Evolutionary conservation across 2,329 filamentous ascomycete species (phyloP).

Genomic region (Epicoccum sorghinum): DNA sequence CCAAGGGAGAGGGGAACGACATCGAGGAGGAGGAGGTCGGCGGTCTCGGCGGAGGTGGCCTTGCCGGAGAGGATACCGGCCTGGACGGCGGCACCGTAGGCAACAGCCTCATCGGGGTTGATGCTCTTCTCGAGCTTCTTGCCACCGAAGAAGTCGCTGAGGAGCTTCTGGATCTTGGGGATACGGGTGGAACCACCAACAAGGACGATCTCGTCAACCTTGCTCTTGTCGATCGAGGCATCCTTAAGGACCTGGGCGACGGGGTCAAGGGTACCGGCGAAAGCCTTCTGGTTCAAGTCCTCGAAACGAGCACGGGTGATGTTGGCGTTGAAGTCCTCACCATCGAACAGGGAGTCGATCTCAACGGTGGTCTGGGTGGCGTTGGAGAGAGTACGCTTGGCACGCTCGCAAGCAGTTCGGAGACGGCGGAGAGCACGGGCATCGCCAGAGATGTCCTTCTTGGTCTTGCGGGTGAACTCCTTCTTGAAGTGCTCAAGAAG

Average conservation of each 20-base stretch:
- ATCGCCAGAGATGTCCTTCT: conserved; percentile 69
- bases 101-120: conserved; percentile 99
- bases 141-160: conserved; percentile 98
- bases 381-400: conserved; percentile 98
- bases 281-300: conserved; percentile 95
- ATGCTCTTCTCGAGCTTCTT: conserved; percentile 99
- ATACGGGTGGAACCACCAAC: conserved; percentile 99
- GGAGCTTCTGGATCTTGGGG: conserved; percentile 97
- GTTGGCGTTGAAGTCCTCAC: conserved; percentile 95
- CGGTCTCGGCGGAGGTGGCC: conserved; percentile 92
- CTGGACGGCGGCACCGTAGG: conserved; percentile 98
- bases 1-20: conserved; percentile 95
- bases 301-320: conserved; percentile 99
- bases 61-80: conserved; percentile 98
- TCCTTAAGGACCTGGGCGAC: conserved; percentile 98
- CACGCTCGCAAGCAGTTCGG: conserved; percentile 97
- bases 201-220: conserved; percentile 97
- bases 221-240: conserved; percentile 82
- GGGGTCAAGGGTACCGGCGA: conserved; percentile 90
- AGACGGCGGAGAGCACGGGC: conserved; percentile 93
- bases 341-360: conserved; percentile 98
- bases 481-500: conserved; percentile 96
- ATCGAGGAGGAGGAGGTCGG: conserved; percentile 93
- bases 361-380: conserved; percentile 97
- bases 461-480: conserved; percentile 81